These are phyloP conservation scores for Tulasnella sp. DNA, from an alignment of 768 basidiomycete species.

Conservation along the genomic window DNA sequence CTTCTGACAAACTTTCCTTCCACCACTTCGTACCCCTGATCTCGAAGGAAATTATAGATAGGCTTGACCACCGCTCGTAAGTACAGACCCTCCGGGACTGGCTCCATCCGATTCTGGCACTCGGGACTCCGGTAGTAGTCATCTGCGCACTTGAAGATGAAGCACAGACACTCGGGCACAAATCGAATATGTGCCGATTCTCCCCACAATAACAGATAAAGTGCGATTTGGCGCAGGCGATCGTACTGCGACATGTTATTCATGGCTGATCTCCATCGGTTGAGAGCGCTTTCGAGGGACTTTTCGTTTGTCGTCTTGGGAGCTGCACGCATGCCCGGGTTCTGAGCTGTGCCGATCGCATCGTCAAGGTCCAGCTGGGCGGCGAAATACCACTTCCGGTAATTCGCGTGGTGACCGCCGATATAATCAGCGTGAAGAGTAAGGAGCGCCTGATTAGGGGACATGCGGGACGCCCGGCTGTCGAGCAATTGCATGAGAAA, in stretches of 20 bases:
- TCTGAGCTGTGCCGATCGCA: constrained; percentile 84
- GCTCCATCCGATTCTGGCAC: constrained; percentile 84
- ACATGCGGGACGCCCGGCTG: constrained; percentile 94
- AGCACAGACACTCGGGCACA: constrained; percentile 91
- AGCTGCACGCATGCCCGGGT: constrained; percentile 64
- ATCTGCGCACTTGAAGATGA: constrained; percentile 99
- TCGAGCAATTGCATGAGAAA: constrained; percentile 97
- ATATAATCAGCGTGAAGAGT: constrained; percentile 99
- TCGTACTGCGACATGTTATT: constrained; percentile 98
- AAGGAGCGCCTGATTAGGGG: constrained; percentile 86
- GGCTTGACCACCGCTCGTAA: constrained; percentile 85
- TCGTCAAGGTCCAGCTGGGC: constrained; percentile 98
- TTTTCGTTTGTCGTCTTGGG: constrained; percentile 54
- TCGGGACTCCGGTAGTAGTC: constrained; percentile 99
- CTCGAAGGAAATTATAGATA: constrained; percentile 89
- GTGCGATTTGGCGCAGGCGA: constrained; percentile 87
- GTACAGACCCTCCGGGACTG: constrained; percentile 91
- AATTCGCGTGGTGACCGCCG: constrained; percentile 95
- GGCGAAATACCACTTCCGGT: constrained; percentile 99
- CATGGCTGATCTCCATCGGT: constrained; percentile 96
- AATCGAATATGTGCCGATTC: constrained; percentile 97
- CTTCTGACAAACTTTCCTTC: constrained; percentile 91
- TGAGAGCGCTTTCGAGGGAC: constrained; percentile 79
- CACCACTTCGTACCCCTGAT: constrained; percentile 93
- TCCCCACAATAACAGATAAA: constrained; percentile 94